Base-by-base conservation (phyloP, 805 yeast species). In the Candida ficus region DNA sequence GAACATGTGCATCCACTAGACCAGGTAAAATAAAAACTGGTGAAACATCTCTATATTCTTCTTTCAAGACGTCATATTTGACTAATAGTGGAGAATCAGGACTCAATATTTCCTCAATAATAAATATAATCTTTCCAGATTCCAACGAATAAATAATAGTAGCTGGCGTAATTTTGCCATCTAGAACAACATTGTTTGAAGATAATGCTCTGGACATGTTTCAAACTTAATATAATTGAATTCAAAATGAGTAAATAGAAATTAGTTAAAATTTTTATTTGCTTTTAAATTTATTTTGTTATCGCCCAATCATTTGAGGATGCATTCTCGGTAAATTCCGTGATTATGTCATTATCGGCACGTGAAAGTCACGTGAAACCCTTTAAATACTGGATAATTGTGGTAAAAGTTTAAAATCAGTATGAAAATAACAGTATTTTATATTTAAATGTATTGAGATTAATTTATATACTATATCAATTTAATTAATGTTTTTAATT, bases 1-100 rank as follows among this genome's bases (percentile, higher is more conserved):
- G 98, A 20, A 90, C 98, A 60, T 90, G 98, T 5, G 95, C 75
- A 56, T 90, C 98, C 4, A 90, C 95, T 23, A 90, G 71, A 0
- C 98, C 98, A 0, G 98, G 97, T 68, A 91, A 67, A 11, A 90
- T 71, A 25, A 75, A 75, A 17, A 67, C 59, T 1, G 90, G 88
- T 4, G 83, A 68, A 5, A 80, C 78, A 46, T 80, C 69, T 31
- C 80, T 61, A 54, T 69, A 72, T 33, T 68, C 59, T 5, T 49
- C 36, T 7, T 70, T 67, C 10, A 46, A 30, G 2, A 76, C 76
- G 43, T 71, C 67, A 57, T 71, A 80, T 10, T 50, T 41, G 5
- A 37, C 29, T 8, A 80, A 58, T 5, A 67, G 33, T 2, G 68
- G 68, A 46, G 76, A 76, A 14, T 63, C 50, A 2, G 53, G 47